Percentiles rank a stretch among this genome's conserved stretches.
These are phyloP conservation scores for Botrytis paeoniae DNA, from an alignment of 2,329 filamentous ascomycete species.

Conservation along the genomic window DNA sequence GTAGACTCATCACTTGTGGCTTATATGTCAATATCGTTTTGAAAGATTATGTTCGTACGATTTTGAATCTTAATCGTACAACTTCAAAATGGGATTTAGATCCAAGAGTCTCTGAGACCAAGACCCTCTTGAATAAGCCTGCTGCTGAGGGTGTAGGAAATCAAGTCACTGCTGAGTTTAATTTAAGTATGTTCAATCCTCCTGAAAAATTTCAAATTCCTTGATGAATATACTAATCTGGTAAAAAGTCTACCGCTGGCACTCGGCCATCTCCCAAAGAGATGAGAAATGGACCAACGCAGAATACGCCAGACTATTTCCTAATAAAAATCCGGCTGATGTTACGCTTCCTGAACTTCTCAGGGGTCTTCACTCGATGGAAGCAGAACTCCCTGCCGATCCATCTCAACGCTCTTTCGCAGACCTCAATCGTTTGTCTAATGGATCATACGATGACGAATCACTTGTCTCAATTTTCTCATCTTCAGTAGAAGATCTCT, in stretches of 20 bases:
- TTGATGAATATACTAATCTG: neutral
- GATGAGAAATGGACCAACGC: slow-evolving; percentile 66
- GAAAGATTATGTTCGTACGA: slow-evolving; percentile 72
- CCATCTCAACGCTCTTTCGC: slow-evolving; percentile 68
- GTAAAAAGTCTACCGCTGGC: slow-evolving; percentile 64
- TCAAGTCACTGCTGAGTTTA: slow-evolving; percentile 81
- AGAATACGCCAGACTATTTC: slow-evolving; percentile 56
- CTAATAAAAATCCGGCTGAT: slow-evolving; percentile 48
- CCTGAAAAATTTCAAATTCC: neutral
- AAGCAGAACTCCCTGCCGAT: slow-evolving; percentile 59
- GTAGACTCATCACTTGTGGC: slow-evolving; percentile 68
- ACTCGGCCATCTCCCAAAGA: slow-evolving; percentile 68
- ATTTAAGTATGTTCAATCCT: slow-evolving; percentile 49
- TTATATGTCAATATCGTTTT: slow-evolving; percentile 76
- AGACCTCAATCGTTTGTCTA: slow-evolving; percentile 58
- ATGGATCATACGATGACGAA: slow-evolving; percentile 72
- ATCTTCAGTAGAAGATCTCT: slow-evolving; percentile 49
- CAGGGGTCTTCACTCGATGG: slow-evolving; percentile 60
- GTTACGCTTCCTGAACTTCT: slow-evolving; percentile 61
- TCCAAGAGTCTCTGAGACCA: slow-evolving; percentile 61
- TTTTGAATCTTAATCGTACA: slow-evolving; percentile 35
- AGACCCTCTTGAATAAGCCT: slow-evolving; percentile 42
- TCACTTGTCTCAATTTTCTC: slow-evolving; percentile 69
- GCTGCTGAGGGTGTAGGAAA: slow-evolving; percentile 63
- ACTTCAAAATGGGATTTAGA: slow-evolving; percentile 57